A percentile compares a stretch with the other conserved stretches of the same genome.
Evolutionary conservation across 768 basidiomycete species (phyloP).

Genomic region (Trametes cubensis): DNA sequence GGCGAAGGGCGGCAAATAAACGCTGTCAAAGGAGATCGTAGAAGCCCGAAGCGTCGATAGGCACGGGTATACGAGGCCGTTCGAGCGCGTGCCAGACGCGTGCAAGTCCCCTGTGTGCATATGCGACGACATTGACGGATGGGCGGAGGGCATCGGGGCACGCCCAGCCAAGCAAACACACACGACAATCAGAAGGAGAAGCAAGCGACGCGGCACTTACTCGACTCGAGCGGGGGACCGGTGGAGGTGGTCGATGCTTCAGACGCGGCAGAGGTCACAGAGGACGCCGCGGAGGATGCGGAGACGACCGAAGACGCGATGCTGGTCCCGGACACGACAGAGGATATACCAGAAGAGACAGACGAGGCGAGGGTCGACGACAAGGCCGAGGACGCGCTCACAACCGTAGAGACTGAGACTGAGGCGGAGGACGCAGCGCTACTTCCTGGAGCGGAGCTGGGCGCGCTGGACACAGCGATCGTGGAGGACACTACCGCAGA

Average conservation of each 20-base stretch:
- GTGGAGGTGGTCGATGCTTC: constrained; percentile 9
- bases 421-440: background rate
- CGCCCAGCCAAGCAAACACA: too few relatives aligned
- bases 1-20: too few relatives aligned
- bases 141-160: too few relatives aligned
- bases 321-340: constrained; percentile 5
- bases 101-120: too few relatives aligned
- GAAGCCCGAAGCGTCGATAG: too few relatives aligned
- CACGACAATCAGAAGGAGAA: background rate
- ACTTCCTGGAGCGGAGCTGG: background rate
- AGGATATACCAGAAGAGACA: constrained; percentile 15
- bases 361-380: constrained; percentile 13
- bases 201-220: constrained; percentile 23
- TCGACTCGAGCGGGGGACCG: constrained; percentile 30
- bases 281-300: background rate
- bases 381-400: constrained; percentile 1
- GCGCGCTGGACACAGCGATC: background rate
- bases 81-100: too few relatives aligned
- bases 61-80: too few relatives aligned
- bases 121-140: too few relatives aligned
- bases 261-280: background rate
- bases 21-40: too few relatives aligned
- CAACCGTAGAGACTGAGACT: constrained; percentile 1
- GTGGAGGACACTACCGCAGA: constrained; percentile 1
- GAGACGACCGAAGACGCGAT: constrained; percentile 13